Evolutionary conservation across 169 alveolate species (phyloP), one percentile per base, ranked within the genome.

Genomic region (Plasmodium adleri): DNA sequence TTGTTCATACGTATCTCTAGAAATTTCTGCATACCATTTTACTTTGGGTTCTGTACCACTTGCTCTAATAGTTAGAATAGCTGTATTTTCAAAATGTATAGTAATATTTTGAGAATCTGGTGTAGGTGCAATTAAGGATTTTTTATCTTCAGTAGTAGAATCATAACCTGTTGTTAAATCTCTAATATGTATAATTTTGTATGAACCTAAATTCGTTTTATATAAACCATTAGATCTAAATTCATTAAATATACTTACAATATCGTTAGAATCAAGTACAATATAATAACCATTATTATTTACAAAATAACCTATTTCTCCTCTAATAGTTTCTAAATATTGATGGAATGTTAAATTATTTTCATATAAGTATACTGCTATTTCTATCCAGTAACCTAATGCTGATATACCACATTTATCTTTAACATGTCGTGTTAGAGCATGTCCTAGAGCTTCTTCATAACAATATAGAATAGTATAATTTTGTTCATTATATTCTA

Each of bases 41-140:
- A 95, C 80, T 71, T 95, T 95, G 52, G 97, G 97, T 66, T 95
- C 97, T n/a, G 97, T 95, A 62, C 97, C 97, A 68, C 95, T 88
- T 58, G 94, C 94, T 6, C 97, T 83, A 13, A 94, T 73, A 6
- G 96, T 90, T 45, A 93, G 85, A 13, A 75, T 75, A 24, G 93
- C 95, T 28, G 93, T 93, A 68, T 89, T 93, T 63, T 92, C 95
- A 72, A 93, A 90, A 58, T 90, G 70, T 15, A 95, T 52, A 0
- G 96, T 94, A 47, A 93, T 85, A 93, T 83, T 94, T 74, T 94
- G 95, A 9, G 93, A 72, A 43, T 88, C 91, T 9, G 93, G 88
- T 49, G 93, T 72, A 22, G 93, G 62, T 10, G 96, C 95, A 47
- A 95, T 91, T 52, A 67, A 58, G 32, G 95, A 93, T 28, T 76